These are phyloP conservation scores for Trichosanthes truncata DNA, from an alignment of 306 rosid species.

Conservation along the genomic window DNA sequence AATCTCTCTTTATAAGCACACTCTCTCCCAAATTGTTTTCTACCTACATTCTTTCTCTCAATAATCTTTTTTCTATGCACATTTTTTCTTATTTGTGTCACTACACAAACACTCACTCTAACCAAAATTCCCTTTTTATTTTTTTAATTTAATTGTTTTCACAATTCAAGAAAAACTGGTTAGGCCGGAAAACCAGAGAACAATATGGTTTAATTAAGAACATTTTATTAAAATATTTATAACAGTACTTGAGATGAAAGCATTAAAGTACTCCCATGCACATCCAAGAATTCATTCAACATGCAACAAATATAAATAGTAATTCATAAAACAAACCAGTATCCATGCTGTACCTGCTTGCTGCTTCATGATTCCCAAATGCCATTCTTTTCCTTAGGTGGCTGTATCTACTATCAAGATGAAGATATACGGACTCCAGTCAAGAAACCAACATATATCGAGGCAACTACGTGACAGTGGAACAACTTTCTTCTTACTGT, in stretches of 20 bases:
- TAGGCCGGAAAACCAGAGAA: neutral
- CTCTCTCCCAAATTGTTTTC: neutral
- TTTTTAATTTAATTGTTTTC: neutral
- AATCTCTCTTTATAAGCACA: neutral
- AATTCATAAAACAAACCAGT: neutral
- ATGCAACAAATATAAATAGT: neutral
- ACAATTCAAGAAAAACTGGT: neutral
- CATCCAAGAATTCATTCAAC: neutral
- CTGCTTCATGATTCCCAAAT: slow-evolving; percentile 1
- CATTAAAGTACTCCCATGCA: neutral
- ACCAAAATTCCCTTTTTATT: neutral
- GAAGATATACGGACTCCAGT: neutral
- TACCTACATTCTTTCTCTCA: neutral
- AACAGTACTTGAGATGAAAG: neutral
- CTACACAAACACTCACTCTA: neutral
- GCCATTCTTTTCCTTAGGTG: neutral
- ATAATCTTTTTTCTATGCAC: neutral
- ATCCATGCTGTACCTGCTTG: neutral
- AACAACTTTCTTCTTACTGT: slow-evolving; percentile 6
- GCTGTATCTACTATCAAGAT: neutral
- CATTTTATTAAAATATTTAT: neutral
- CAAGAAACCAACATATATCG: slow-evolving; percentile 11
- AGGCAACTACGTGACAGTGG: slow-evolving; percentile 7
- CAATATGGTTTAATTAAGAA: neutral
- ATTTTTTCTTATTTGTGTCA: neutral